phyloP scores from a whole-genome alignment of 2,329 filamentous ascomycete species.

The Coniochaeta hoffmannii region DNA sequence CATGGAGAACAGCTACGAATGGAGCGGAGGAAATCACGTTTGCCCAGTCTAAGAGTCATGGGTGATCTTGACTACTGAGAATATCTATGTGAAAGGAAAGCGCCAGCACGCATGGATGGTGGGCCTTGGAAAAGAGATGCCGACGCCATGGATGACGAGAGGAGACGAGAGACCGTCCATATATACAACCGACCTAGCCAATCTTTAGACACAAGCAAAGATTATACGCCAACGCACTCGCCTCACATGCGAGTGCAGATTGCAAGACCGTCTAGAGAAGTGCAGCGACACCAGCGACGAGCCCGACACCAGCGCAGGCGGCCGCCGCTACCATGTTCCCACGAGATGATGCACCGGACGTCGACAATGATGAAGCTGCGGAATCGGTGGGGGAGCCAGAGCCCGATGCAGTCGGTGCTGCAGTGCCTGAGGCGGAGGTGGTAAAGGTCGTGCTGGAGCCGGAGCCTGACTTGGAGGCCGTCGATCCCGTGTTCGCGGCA shows the following conservation, averaged over 20 bases:
- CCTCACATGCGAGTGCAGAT: neutral
- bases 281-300: conserved; percentile 15
- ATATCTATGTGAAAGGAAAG: neutral
- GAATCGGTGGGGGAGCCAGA: conserved; percentile 8
- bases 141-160: neutral
- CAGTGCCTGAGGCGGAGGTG: neutral
- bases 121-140: neutral
- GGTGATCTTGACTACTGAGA: too few species aligned
- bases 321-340: conserved; percentile 7
- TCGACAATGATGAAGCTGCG: neutral
- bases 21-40: too few species aligned
- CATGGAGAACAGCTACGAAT: too few species aligned
- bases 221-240: neutral
- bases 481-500: conserved; percentile 9
- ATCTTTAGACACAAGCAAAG: neutral
- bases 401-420: conserved; percentile 1
- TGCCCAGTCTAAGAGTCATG: too few species aligned
- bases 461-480: conserved; percentile 10
- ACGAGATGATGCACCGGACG: conserved; percentile 2
- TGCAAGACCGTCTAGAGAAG: conserved; percentile 10
- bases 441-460: conserved; percentile 7
- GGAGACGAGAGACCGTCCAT: neutral
- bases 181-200: neutral
- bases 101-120: neutral
- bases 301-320: conserved; percentile 12